Conservation (phyloP, 208 protist genomes). For the Blastocrithidia nonstop region DNA sequence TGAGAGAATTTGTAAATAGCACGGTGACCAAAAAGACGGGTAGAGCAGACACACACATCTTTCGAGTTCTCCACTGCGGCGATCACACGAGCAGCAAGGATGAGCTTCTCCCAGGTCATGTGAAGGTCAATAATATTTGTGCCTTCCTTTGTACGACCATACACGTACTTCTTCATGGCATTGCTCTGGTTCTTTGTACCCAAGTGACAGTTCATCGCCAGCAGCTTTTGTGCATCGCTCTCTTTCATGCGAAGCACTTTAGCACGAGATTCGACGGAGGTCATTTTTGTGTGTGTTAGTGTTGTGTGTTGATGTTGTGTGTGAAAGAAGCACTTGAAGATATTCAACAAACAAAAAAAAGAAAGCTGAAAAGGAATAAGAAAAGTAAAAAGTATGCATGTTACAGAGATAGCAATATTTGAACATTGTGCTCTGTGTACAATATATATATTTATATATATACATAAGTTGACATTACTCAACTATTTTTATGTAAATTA, state of each 20-base stretch:
- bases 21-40: conserved; percentile 89
- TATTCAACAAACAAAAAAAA: conserved; percentile 4
- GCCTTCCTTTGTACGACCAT: conserved; percentile 74
- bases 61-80: conserved; percentile 97
- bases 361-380: background rate
- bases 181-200: conserved; percentile 87
- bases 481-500: no score
- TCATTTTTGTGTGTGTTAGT: background rate
- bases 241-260: conserved; percentile 66
- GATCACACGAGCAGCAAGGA: conserved; percentile 97
- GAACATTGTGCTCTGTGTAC: background rate
- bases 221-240: conserved; percentile 93
- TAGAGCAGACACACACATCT: conserved; percentile 95
- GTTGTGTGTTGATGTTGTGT: conserved; percentile 36
- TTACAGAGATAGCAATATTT: background rate
- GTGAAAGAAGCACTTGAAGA: conserved; percentile 4
- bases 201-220: conserved; percentile 92
- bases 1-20: conserved; percentile 97
- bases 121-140: conserved; percentile 96
- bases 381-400: conserved; percentile 1
- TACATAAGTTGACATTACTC: background rate
- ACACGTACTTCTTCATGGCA: conserved; percentile 94
- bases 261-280: conserved; percentile 41
- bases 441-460: conserved; percentile 2
- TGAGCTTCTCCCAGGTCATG: conserved; percentile 98